Conservation (phyloP, 176 grass and related monocot genomes). For the Oryza rufipogon region DNA sequence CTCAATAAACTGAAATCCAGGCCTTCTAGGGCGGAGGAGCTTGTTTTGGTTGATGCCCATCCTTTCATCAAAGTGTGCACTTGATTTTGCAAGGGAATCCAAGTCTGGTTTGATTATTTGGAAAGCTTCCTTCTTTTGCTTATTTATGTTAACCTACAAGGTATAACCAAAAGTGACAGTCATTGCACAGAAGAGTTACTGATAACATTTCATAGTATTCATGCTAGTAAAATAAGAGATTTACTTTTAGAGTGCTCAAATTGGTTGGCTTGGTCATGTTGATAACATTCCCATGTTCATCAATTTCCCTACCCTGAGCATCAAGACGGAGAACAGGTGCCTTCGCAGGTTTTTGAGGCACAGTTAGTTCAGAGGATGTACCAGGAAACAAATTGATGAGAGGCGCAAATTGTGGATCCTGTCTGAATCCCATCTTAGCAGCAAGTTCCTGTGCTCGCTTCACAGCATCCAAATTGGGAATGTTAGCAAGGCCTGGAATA, state of each 20-base stretch:
- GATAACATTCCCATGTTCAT: conserved; percentile 89
- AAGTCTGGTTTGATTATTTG: conserved; percentile 98
- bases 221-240: neutral
- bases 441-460: conserved; percentile 90
- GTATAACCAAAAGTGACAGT: conserved; percentile 25
- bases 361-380: conserved; percentile 63
- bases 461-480: conserved; percentile 87
- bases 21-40: conserved; percentile 82
- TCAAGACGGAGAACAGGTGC: conserved; percentile 85
- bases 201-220: conserved; percentile 24
- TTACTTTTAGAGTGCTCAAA: conserved; percentile 95
- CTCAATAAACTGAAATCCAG: conserved; percentile 88
- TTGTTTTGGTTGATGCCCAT: conserved; percentile 95
- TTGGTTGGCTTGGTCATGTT: conserved; percentile 71
- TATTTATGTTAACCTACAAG: conserved; percentile 93
- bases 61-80: conserved; percentile 81
- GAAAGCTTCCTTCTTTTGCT: conserved; percentile 96
- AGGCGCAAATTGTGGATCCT: conserved; percentile 86
- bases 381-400: conserved; percentile 93
- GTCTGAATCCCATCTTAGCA: conserved; percentile 93
- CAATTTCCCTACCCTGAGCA: conserved; percentile 94
- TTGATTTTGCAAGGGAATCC: conserved; percentile 80
- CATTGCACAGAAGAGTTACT: neutral
- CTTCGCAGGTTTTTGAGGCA: conserved; percentile 78
- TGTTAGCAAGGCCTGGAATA: conserved; percentile 69